Evolutionary conservation across 306 rosid genomes (phyloP).

Genomic region (Trifolium subterraneum): DNA sequence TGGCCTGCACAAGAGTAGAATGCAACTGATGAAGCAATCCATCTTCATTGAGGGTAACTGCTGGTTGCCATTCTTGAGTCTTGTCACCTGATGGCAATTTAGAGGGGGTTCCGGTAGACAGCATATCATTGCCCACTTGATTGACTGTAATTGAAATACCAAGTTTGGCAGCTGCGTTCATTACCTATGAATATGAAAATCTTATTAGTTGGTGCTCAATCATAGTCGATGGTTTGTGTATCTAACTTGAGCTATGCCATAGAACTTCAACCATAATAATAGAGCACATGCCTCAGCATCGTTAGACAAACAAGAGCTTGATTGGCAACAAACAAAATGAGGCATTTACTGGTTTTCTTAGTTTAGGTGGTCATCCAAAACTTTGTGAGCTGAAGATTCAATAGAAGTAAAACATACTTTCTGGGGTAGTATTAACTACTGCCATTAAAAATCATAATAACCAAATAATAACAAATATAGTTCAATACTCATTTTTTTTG

Average conservation of each 20-base stretch:
- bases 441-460: constrained; percentile 21
- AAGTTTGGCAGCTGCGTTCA: constrained; percentile 79
- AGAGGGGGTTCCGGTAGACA: constrained; percentile 60
- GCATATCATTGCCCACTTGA: constrained; percentile 72
- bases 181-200: constrained; percentile 60
- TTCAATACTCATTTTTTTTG: not conserved
- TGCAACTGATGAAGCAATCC: constrained; percentile 87
- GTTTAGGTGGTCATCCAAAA: constrained; percentile 8
- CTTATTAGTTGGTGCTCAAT: constrained; percentile 32
- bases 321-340: not conserved
- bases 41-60: constrained; percentile 80
- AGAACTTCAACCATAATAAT: constrained; percentile 8
- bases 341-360: constrained; percentile 24
- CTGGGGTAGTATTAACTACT: constrained; percentile 16
- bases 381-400: constrained; percentile 14
- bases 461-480: not conserved
- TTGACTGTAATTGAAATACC: constrained; percentile 76
- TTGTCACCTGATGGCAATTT: constrained; percentile 63
- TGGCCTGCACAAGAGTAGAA: constrained; percentile 75
- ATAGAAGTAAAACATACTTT: constrained; percentile 16
- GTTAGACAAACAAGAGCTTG: constrained; percentile 10
- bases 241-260: constrained; percentile 17
- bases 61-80: constrained; percentile 83
- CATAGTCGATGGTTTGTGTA: constrained; percentile 24
- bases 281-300: constrained; percentile 26